Evolutionary conservation across 2,329 filamentous ascomycete genomes (phyloP).

Genomic region (Ascomycota sp.): DNA sequence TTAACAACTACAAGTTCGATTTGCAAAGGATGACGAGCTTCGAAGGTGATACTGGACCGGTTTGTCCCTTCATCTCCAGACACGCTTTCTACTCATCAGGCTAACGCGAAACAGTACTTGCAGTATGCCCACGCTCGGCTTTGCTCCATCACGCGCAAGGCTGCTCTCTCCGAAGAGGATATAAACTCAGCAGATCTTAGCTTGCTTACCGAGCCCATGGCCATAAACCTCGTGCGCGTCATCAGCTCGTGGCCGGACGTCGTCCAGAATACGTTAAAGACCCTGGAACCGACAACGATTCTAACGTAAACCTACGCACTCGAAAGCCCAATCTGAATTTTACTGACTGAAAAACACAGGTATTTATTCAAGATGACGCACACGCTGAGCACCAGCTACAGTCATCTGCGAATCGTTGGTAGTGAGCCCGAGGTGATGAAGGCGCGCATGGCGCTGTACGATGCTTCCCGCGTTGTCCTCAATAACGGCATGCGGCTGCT

Average conservation of each 20-base stretch:
- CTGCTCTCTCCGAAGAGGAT: constrained; percentile 31
- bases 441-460: constrained; percentile 35
- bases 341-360: too few species aligned
- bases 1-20: constrained; percentile 53
- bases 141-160: constrained; percentile 39
- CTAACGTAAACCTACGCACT: constrained; percentile 13
- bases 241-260: constrained; percentile 76
- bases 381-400: constrained; percentile 59
- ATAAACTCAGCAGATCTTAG: constrained; percentile 43
- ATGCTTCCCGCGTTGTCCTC: constrained; percentile 53
- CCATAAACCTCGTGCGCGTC: constrained; percentile 50
- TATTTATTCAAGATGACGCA: constrained; percentile 78
- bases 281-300: constrained; percentile 46
- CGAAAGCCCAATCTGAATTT: too few species aligned
- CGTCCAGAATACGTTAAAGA: constrained; percentile 66
- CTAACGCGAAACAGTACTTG: constrained; percentile 28
- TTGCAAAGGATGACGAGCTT: constrained; percentile 68
- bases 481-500: constrained; percentile 68
- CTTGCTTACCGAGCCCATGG: constrained; percentile 52
- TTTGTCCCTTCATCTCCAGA: background rate
- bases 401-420: constrained; percentile 64
- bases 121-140: constrained; percentile 67
- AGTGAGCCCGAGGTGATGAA: constrained; percentile 50
- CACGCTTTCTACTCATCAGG: background rate
- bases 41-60: constrained; percentile 63